These are phyloP conservation scores for Solanum aculeatissimum DNA, from an alignment of 305 asterid species.

Conservation along the genomic window DNA sequence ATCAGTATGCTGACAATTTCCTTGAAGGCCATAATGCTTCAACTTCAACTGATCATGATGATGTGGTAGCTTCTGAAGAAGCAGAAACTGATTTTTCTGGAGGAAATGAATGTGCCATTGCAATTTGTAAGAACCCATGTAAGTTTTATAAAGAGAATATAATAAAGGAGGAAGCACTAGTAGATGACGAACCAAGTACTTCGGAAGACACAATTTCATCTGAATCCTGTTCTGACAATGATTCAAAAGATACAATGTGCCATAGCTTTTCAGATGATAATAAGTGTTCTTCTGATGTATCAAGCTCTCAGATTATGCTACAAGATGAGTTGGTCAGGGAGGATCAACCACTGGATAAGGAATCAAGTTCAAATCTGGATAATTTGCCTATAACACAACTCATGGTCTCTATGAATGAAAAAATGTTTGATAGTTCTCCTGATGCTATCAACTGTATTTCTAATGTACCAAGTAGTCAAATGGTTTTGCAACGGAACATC, in stretches of 20 bases:
- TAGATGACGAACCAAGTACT: not conserved
- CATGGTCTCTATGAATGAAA: not conserved
- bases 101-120: conserved; percentile 5
- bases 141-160: conserved; percentile 3
- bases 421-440: not conserved
- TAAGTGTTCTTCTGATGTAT: conserved; percentile 2
- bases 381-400: not conserved
- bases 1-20: conserved; percentile 8
- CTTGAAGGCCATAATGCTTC: not conserved
- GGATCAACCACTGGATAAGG: not conserved
- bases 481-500: not conserved
- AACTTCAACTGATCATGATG: not conserved
- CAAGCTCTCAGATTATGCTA: not conserved
- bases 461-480: not conserved
- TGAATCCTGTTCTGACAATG: not conserved
- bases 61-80: conserved; percentile 11
- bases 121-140: conserved; percentile 4
- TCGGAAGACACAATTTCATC: conserved; percentile 1
- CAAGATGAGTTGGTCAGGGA: not conserved
- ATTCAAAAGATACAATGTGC: not conserved
- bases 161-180: conserved; percentile 1
- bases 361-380: not conserved
- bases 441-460: not conserved
- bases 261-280: conserved; percentile 5
- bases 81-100: conserved; percentile 6